Evolutionary conservation across 495 filamentous ascomycete genomes (phyloP), one percentile per base, ranked within the genome.

Genomic region (Barbatosphaeria neglecta): DNA sequence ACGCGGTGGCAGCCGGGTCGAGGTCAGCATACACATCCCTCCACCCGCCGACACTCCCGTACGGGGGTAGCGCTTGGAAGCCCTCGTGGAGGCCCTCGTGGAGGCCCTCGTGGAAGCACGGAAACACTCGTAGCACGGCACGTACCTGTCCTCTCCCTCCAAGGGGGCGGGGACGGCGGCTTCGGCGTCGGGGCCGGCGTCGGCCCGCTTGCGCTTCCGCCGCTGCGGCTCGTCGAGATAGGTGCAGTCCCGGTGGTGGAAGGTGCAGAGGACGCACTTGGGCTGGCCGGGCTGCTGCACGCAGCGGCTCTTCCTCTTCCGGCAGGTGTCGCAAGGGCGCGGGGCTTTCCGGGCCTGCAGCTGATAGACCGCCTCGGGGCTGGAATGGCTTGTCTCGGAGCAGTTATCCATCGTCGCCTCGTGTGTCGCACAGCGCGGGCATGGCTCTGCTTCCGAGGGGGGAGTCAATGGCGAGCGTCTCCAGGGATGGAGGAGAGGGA

Each of bases 281-380:
- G 59, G 53, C 16, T 64, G 62, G 22, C 62, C 68, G 8, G 62
- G 57, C 53, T 86, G 82, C 64, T 86, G 84, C 18, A 84, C 86
- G 63, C 86, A 90, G 39, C 82, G 76, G 55, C 80, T 84, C 64
- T 88, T 88, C 57, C 86, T 70, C 60, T 77, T 78, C 39, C 87
- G 72, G 64, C 86, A 90, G 43, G 82, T 82, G 70, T 90, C 86
- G 63, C 58, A 61, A 11, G 58, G 58, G n/a, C 55, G 46, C 23
- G 22, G 16, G 4, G 43, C 43, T 33, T 45, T 50, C 23, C 43
- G 48, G 11, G 41, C 19, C 15, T 47, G 53, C 8, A 45, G 31
- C n/a, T 51, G 45, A 10, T 31, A 10, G 8, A 44, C 50, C 22
- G 44, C 47, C 17, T 54, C 51, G 22, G 54, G 54, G 47, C 52